Base-by-base conservation (phyloP, 805 yeast species). In the Ogataea corticis region DNA sequence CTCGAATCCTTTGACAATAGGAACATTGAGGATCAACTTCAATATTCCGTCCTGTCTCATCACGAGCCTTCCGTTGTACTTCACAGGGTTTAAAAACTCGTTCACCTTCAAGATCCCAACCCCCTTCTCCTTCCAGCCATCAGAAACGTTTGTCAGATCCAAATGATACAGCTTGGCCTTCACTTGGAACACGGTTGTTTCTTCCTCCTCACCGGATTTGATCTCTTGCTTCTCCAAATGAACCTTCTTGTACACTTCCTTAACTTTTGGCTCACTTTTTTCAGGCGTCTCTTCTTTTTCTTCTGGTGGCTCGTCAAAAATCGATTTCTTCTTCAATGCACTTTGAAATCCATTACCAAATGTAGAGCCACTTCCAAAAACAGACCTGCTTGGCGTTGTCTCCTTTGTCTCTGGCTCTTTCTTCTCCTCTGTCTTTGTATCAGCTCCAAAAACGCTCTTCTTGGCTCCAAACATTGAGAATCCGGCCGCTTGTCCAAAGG, bases 101-200 rank as follows among this genome's bases (percentile, higher is more conserved):
- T 94, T 92, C 19, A 94, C 76, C 61, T 88, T 96, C n/a, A 94
- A 68, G 4, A 80, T 76, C 2, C 99, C 99, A 33, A 86, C 74
- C 18, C 99, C 99, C 59, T 94, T 80, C 66, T 94, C 99, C 63
- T 88, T 94, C 99, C 99, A 94, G 2, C 97, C 97, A 14, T 76
- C 80, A 7, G 76, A 63, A 3, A 85, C 72, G 30, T 81, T 76
- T 0, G 83, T 69, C 25, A 91, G 69, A 57, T 87, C 86, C 55
- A 88, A 68, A 25, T 79, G 82, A 61, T 91, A 94, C 21, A 94
- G 69, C 59, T 91, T 88, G 3, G 95, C 88, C 38, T 85, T 82
- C 31, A 85, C 76, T 35, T 80, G 79, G 62, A 79, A 87, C 7
- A 83, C 60, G 0, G 86, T 78, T 28, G 71, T 72, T 62, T 94